Evolutionary conservation across 2,329 filamentous ascomycete species (phyloP).

Genomic region (Fusarium citri): DNA sequence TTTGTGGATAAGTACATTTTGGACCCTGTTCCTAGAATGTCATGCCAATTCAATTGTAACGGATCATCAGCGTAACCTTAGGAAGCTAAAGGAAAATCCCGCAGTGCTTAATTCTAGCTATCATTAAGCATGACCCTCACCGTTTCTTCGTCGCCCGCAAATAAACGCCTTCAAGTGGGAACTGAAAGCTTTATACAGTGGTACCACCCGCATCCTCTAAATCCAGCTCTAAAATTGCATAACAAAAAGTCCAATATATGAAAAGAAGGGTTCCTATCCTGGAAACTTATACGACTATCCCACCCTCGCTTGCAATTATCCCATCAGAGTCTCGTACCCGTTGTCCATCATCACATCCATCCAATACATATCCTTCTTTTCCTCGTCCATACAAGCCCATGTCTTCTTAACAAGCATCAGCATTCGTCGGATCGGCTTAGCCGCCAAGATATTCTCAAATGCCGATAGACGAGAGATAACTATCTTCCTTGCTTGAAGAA

Average conservation of each 20-base stretch:
- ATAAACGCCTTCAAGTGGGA: too few species aligned
- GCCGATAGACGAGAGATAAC: constrained; percentile 34
- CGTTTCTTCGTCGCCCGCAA: neutral
- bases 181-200: neutral
- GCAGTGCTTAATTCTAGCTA: neutral
- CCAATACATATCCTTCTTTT: constrained; percentile 56
- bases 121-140: neutral
- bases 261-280: neutral
- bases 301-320: neutral
- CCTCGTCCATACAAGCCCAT: constrained; percentile 48
- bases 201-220: neutral
- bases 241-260: neutral
- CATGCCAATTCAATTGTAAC: neutral
- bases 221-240: neutral
- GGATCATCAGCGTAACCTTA: neutral
- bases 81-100: neutral
- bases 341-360: constrained; percentile 54
- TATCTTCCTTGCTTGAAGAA: constrained; percentile 29
- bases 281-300: neutral
- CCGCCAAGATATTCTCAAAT: constrained; percentile 37
- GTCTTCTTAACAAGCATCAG: constrained; percentile 36
- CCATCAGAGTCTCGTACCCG: constrained; percentile 50
- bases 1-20: constrained; percentile 5
- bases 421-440: constrained; percentile 44
- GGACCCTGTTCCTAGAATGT: neutral